A percentile compares a stretch with the other conserved stretches of the same genome.
Evolutionary conservation across 2,329 filamentous ascomycete genomes (phyloP).

Genomic region (Didymella pinodella): DNA sequence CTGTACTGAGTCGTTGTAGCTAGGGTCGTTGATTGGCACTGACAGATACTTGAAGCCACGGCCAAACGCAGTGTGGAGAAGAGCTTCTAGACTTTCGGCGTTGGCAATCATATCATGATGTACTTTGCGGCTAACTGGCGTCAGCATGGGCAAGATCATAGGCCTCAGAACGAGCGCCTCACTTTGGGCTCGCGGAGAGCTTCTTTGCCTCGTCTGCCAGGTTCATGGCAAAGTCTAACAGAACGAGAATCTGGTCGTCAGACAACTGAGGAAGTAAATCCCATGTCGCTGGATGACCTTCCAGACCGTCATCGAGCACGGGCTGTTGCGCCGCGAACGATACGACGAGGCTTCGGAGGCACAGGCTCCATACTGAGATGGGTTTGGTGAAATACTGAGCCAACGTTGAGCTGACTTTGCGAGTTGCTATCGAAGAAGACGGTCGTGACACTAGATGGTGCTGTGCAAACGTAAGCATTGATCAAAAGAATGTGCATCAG

Average conservation of each 20-base stretch:
- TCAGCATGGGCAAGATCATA: conserved; percentile 11
- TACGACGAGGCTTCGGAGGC: conserved; percentile 68
- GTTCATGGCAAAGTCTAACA: conserved; percentile 70
- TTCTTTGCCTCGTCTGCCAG: conserved; percentile 74
- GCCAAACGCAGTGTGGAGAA: conserved; percentile 56
- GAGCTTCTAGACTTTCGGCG: conserved; percentile 58
- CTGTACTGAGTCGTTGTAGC: conserved; percentile 33
- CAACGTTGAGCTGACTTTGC: conserved; percentile 79
- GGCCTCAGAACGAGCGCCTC: conserved; percentile 1
- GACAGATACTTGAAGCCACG: conserved; percentile 48
- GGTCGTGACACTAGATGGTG: conserved; percentile 44
- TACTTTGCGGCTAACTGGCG: conserved; percentile 50
- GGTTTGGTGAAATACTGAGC: conserved; percentile 79
- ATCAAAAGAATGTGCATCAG: neutral
- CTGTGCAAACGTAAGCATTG: conserved; percentile 17
- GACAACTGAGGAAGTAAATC: conserved; percentile 58
- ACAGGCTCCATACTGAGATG: conserved; percentile 70
- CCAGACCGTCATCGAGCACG: conserved; percentile 59
- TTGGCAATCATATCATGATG: conserved; percentile 63
- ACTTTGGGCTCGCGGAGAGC: conserved; percentile 67
- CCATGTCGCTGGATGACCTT: conserved; percentile 54
- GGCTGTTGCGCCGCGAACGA: conserved; percentile 62
- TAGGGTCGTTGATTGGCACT: conserved; percentile 32
- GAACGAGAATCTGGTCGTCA: conserved; percentile 61
- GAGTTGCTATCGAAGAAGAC: conserved; percentile 67